Base-by-base conservation (phyloP, 1,139 yeast species). In the Yamadazyma mexicana region DNA sequence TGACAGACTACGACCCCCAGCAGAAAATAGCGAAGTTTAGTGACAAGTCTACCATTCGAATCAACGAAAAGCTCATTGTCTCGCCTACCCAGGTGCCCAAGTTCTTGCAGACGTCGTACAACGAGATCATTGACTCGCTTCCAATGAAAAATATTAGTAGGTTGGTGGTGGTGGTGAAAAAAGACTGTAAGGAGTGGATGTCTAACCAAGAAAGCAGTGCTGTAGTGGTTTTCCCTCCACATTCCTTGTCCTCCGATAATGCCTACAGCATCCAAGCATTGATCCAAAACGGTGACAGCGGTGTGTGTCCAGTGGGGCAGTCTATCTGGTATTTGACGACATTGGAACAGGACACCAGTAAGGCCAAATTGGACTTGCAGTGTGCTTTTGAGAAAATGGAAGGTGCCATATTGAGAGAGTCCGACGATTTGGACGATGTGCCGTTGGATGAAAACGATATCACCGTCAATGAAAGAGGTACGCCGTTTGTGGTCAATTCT, bases 191-290 rank as follows among this genome's bases (percentile, higher is more conserved):
- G 40, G 95, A 89, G 64, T 91, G 98, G 98, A 85, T 89, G 69
- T 77, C 82, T 8, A 89, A 84, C 37, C 82, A 81, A 39, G 98
- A 91, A 64, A 75, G 81, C 33, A 84, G 91, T 2, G 87, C 96
- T 1, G 74, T 89, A 33, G 95, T 91, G 14, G 95, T 89, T 1
- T 92, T 92, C 72, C 98, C 98, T n/a, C 94, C 96, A 17, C 77
- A 77, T 17, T 81, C 96, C 0, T 72, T 91, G 40, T 74, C 83
- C 14, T 75, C 87, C 1, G 65, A 75, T 41, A 91, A 91, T 58
- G 66, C 66, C 40, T 73, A 69, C 46, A 87, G 94, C 5, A 94
- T 92, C 23, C 97, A 91, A 62, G 94, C 84, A 4, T 67, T 91
- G 31, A 86, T 92, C 32, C 81, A 87, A 69, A 95, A 95, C 37